Evolutionary conservation across 208 protist genomes (phyloP).

Genomic region (Herpetomonas tarakana): DNA sequence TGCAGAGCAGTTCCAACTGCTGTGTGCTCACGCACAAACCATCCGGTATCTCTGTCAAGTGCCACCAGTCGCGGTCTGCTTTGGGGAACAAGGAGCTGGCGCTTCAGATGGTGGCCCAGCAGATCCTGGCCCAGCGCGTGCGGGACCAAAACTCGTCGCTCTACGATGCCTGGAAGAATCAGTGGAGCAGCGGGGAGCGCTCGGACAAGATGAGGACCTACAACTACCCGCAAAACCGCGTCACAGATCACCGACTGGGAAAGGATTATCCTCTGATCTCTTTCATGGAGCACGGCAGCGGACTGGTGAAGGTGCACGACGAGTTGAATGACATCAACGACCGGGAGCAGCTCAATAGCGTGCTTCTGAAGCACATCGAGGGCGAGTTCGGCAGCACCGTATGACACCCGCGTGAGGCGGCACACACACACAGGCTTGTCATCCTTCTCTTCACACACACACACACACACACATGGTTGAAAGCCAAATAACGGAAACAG

Average conservation of each 20-base stretch:
- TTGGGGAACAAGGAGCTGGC: conserved; percentile 88
- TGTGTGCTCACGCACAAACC: conserved; percentile 84
- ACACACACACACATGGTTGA: conserved; percentile 10
- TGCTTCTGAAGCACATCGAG: conserved; percentile 76
- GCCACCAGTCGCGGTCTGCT: conserved; percentile 84
- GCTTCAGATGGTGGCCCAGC: conserved; percentile 83
- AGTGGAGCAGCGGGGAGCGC: conserved; percentile 88
- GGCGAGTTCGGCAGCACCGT: conserved; percentile 55
- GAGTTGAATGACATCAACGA: conserved; percentile 78
- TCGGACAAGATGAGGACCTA: conserved; percentile 91
- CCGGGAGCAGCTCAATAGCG: conserved; percentile 43
- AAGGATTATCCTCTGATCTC: conserved; percentile 73
- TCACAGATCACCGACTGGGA: conserved; percentile 86
- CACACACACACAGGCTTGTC: background rate
- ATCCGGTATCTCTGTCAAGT: conserved; percentile 89
- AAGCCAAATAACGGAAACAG: no score
- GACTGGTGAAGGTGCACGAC: conserved; percentile 66
- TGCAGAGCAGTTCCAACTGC: conserved; percentile 90
- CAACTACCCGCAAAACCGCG: conserved; percentile 89
- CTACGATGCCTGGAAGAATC: conserved; percentile 71
- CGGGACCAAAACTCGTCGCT: conserved; percentile 74
- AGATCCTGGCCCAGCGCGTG: conserved; percentile 56
- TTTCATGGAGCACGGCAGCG: conserved; percentile 77
- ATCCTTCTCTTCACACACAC: no score
- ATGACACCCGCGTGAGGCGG: conserved; percentile 1